A percentile compares a stretch with the other conserved stretches of the same genome.
Conservation (phyloP, 345 rosid genomes). For the Cardiospermum halicacabum region DNA sequence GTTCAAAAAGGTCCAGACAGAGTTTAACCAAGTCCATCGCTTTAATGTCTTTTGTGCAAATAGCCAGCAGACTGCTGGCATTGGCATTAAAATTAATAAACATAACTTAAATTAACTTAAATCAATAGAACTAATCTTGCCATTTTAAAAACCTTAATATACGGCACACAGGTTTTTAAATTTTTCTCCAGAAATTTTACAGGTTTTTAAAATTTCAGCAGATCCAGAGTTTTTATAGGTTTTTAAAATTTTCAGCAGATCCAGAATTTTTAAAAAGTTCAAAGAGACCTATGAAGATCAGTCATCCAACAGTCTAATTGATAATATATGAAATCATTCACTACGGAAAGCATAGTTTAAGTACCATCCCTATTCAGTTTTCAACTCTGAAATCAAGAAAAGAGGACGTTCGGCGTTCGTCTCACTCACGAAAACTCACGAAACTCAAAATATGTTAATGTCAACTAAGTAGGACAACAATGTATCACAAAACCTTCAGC, state of each 20-base stretch:
- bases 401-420: background rate
- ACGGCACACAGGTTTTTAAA: no score
- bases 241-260: background rate
- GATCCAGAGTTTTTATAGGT: no score
- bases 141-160: background rate
- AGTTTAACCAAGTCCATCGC: background rate
- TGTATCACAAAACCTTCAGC: no score
- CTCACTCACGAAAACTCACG: no score
- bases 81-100: background rate
- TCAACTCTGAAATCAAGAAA: background rate
- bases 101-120: no score
- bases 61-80: background rate
- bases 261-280: background rate
- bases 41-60: background rate
- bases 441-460: background rate
- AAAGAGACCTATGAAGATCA: background rate
- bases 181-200: no score
- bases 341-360: no score
- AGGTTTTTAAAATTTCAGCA: background rate
- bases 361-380: background rate
- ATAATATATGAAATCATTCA: background rate
- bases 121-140: background rate
- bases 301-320: background rate
- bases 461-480: background rate
- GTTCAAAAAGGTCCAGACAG: background rate